phyloP scores from a whole-genome alignment of 1,284 basidiomycete species.

The Gomphus bonarii region DNA sequence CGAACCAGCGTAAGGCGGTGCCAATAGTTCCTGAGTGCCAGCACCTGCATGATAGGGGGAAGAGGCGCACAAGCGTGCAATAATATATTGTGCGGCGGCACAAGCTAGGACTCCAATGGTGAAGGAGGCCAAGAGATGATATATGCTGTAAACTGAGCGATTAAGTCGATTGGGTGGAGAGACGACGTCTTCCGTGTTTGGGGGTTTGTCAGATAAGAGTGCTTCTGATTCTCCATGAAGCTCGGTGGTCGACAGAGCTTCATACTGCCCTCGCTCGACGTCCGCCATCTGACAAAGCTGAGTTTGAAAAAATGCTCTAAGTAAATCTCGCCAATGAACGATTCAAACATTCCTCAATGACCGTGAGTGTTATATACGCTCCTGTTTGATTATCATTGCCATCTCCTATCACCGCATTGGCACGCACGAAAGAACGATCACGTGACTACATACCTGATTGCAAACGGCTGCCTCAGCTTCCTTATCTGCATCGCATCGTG shows the following conservation, averaged over 20 bases:
- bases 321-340: neutral
- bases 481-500: neutral
- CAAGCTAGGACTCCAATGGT: slow-evolving; percentile 34
- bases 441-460: neutral
- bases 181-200: neutral
- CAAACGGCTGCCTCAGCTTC: neutral
- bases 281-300: neutral
- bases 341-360: too few species aligned
- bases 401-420: neutral
- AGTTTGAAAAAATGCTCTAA: neutral
- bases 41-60: neutral
- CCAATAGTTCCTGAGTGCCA: slow-evolving; percentile 18
- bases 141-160: neutral
- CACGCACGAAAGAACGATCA: neutral
- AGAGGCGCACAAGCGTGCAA: slow-evolving; percentile 26
- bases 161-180: neutral
- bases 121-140: slow-evolving; percentile 33
- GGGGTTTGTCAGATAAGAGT: neutral
- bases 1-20: slow-evolving; percentile 51
- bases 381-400: too few species aligned
- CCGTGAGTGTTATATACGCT: too few species aligned
- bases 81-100: slow-evolving; percentile 29
- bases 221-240: slow-evolving; percentile 1
- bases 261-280: slow-evolving; percentile 6
- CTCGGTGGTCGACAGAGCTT: neutral